Percentiles rank a stretch among this genome's conserved stretches.
These are phyloP conservation scores for Lachnellula willkommii DNA, from an alignment of 2,329 filamentous ascomycete genomes.

Conservation along the genomic window DNA sequence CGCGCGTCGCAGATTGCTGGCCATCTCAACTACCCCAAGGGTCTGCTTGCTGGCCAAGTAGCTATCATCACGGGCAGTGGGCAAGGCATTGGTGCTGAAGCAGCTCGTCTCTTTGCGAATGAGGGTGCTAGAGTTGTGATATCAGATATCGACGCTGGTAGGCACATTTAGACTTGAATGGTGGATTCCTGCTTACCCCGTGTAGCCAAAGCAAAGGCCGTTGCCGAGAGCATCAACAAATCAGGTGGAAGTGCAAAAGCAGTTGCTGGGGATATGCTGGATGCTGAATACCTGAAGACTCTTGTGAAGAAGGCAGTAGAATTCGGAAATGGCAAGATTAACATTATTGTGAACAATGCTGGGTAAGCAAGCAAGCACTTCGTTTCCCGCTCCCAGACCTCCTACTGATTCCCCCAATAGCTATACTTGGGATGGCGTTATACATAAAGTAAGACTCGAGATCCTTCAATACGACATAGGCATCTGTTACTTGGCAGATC, in stretches of 20 bases:
- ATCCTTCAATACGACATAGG: constrained; percentile 13
- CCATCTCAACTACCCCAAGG: constrained; percentile 78
- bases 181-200: constrained; percentile 11
- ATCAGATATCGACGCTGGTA: constrained; percentile 73
- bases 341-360: constrained; percentile 88
- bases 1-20: constrained; percentile 66
- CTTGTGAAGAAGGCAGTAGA: constrained; percentile 72
- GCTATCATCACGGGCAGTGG: constrained; percentile 85
- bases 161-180: constrained; percentile 8
- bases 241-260: constrained; percentile 62
- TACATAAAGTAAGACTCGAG: constrained; percentile 59
- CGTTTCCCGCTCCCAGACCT: neutral
- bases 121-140: constrained; percentile 82
- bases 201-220: constrained; percentile 61
- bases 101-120: constrained; percentile 75
- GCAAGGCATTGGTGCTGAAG: constrained; percentile 84
- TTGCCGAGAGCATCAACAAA: constrained; percentile 65
- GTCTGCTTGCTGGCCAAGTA: constrained; percentile 71
- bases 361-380: constrained; percentile 37
- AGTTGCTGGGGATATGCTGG: constrained; percentile 71
- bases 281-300: constrained; percentile 61
- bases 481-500: constrained; percentile 9
- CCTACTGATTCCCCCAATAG: constrained; percentile 10
- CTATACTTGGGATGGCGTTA: constrained; percentile 89
- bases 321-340: constrained; percentile 81